Conservation (phyloP, 345 rosid species). For the Sisymbrium irio region DNA sequence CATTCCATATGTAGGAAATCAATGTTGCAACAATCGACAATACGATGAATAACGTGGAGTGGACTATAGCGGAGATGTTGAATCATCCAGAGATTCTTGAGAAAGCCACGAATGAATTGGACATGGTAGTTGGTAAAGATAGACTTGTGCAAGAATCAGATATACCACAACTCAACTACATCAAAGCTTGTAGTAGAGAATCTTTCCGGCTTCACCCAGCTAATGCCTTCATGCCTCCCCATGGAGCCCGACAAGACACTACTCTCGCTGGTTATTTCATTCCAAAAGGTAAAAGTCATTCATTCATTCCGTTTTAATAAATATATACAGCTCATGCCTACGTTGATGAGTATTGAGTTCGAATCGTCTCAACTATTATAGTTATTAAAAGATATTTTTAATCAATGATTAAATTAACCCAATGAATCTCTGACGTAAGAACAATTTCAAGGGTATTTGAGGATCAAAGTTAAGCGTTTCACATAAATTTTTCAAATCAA, state of each 20-base stretch:
- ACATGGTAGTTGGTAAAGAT: slow-evolving; percentile 34
- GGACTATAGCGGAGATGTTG: slow-evolving; percentile 41
- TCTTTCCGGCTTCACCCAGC: slow-evolving; percentile 34
- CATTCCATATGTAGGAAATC: background rate
- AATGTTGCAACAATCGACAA: slow-evolving; percentile 17
- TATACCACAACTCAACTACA: slow-evolving; percentile 30
- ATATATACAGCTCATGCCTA: background rate
- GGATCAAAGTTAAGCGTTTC: no score
- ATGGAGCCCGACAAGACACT: slow-evolving; percentile 32
- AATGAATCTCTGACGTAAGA: no score
- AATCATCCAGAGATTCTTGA: slow-evolving; percentile 29
- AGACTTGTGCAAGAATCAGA: slow-evolving; percentile 40
- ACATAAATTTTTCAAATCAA: no score
- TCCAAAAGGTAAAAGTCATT: slow-evolving; percentile 28
- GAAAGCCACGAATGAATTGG: slow-evolving; percentile 30
- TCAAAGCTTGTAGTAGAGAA: slow-evolving; percentile 33
- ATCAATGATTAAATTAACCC: no score
- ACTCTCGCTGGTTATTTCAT: slow-evolving; percentile 34
- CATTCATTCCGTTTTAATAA: no score
- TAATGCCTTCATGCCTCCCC: slow-evolving; percentile 29
- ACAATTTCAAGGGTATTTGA: no score
- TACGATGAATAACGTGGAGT: slow-evolving; percentile 35
- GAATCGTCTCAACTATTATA: no score
- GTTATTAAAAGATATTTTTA: no score
- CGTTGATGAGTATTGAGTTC: no score